Percentiles rank a stretch among this genome's conserved stretches.
Conservation (phyloP, 1,284 basidiomycete genomes). For the Rhizoctonia solani region DNA sequence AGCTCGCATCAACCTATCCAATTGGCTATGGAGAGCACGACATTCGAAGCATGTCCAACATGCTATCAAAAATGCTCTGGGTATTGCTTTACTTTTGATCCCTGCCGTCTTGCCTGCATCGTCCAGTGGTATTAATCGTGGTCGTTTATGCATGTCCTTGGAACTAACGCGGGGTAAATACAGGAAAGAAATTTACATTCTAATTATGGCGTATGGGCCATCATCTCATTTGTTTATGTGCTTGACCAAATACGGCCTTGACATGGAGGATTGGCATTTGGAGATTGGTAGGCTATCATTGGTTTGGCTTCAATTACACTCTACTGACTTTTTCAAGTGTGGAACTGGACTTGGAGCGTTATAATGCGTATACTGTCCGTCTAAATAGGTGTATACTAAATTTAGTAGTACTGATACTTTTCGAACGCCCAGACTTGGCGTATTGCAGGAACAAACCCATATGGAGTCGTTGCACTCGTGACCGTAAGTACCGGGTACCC, state of each 20-base stretch:
- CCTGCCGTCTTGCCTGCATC: slow-evolving; percentile 14
- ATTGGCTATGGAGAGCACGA: slow-evolving; percentile 7
- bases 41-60: slow-evolving; percentile 31
- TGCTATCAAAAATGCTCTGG: slow-evolving; percentile 24
- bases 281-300: slow-evolving; percentile 18
- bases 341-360: slow-evolving; percentile 8
- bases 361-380: slow-evolving; percentile 29
- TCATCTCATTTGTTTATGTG: slow-evolving; percentile 27
- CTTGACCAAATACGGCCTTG: slow-evolving; percentile 25
- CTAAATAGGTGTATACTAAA: background rate
- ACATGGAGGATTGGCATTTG: slow-evolving; percentile 28
- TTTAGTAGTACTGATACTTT: background rate
- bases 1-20: slow-evolving; percentile 8
- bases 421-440: slow-evolving; percentile 16
- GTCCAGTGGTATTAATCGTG: background rate
- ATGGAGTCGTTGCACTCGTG: slow-evolving; percentile 51
- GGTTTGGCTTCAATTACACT: no score
- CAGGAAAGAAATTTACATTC: slow-evolving; percentile 2
- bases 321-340: background rate
- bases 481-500: slow-evolving; percentile 45
- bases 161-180: background rate
- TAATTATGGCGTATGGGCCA: slow-evolving; percentile 22
- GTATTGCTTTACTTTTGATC: slow-evolving; percentile 15
- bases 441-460: slow-evolving; percentile 47
- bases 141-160: background rate